Evolutionary conservation across 306 rosid genomes (phyloP).

Genomic region (Boehmeria nivea): DNA sequence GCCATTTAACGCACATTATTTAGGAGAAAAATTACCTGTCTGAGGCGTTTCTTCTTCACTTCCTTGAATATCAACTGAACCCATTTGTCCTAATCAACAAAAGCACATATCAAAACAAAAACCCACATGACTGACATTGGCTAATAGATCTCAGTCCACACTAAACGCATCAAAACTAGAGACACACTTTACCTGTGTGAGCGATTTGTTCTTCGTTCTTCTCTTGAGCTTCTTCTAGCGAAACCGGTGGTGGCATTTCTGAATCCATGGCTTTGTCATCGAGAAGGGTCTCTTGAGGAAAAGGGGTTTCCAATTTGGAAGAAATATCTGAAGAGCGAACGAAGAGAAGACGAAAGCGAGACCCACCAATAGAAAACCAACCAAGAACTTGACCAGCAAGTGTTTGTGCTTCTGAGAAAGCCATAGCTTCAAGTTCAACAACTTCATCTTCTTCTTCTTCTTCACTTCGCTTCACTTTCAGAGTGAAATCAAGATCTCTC

Average conservation of each 20-base stretch:
- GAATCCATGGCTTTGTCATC: too few species aligned
- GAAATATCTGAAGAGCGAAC: conserved; percentile 40
- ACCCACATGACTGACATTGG: too few species aligned
- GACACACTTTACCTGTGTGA: conserved; percentile 22
- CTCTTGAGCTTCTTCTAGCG: not conserved
- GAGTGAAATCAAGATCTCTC: too few species aligned
- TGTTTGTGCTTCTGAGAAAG: conserved; percentile 37
- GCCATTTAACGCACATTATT: too few species aligned
- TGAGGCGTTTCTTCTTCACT: too few species aligned
- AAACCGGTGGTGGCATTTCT: conserved; percentile 3
- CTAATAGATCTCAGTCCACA: not conserved
- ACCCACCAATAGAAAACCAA: conserved; percentile 45
- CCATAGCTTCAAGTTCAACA: conserved; percentile 16
- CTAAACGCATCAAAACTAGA: not conserved
- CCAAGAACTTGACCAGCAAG: conserved; percentile 38
- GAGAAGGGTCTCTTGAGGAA: conserved; percentile 28
- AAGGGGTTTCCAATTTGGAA: conserved; percentile 38
- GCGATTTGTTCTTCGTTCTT: conserved; percentile 28
- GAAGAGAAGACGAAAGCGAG: conserved; percentile 57
- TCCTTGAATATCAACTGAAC: not conserved
- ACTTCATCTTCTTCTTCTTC: not conserved
- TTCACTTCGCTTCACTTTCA: not conserved
- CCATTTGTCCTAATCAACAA: not conserved
- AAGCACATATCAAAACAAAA: too few species aligned
- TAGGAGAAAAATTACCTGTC: too few species aligned